These are phyloP conservation scores for Neonectria coccinea DNA, from an alignment of 2,329 filamentous ascomycete species.

Conservation along the genomic window DNA sequence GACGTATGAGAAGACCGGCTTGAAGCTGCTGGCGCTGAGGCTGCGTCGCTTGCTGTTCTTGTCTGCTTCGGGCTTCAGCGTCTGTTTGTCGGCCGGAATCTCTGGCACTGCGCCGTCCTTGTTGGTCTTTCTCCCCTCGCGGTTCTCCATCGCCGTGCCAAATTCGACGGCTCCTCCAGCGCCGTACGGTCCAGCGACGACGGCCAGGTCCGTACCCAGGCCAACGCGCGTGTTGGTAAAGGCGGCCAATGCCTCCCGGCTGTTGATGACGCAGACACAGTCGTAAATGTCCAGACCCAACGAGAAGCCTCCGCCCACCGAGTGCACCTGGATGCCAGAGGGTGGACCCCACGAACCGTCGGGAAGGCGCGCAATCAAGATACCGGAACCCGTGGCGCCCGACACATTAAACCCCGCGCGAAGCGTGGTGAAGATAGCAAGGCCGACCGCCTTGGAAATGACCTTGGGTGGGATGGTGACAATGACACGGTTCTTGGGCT, in stretches of 20 bases:
- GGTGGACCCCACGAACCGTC: constrained; percentile 83
- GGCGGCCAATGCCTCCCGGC: constrained; percentile 77
- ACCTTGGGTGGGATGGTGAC: constrained; percentile 69
- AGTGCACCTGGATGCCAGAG: constrained; percentile 84
- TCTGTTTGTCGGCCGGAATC: constrained; percentile 32
- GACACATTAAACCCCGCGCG: constrained; percentile 74
- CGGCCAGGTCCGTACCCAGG: constrained; percentile 81
- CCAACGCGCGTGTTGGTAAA: constrained; percentile 82
- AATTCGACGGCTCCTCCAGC: constrained; percentile 80
- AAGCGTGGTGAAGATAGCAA: constrained; percentile 79
- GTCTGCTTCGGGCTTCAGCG: constrained; percentile 43
- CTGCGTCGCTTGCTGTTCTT: constrained; percentile 48
- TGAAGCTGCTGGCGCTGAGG: constrained; percentile 45
- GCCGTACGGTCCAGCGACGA: constrained; percentile 76
- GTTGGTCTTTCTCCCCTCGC: constrained; percentile 57
- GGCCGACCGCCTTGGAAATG: constrained; percentile 73
- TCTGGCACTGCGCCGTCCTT: constrained; percentile 42
- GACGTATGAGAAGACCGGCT: constrained; percentile 75
- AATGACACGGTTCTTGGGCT: constrained; percentile 60
- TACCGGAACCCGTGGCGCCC: constrained; percentile 74
- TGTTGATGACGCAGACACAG: constrained; percentile 89
- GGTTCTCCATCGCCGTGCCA: constrained; percentile 43
- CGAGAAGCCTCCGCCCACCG: constrained; percentile 82
- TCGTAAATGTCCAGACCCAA: constrained; percentile 90
- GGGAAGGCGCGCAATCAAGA: constrained; percentile 70